Conservation (phyloP, 2,329 filamentous ascomycete genomes). For the Alternaria alternata region DNA sequence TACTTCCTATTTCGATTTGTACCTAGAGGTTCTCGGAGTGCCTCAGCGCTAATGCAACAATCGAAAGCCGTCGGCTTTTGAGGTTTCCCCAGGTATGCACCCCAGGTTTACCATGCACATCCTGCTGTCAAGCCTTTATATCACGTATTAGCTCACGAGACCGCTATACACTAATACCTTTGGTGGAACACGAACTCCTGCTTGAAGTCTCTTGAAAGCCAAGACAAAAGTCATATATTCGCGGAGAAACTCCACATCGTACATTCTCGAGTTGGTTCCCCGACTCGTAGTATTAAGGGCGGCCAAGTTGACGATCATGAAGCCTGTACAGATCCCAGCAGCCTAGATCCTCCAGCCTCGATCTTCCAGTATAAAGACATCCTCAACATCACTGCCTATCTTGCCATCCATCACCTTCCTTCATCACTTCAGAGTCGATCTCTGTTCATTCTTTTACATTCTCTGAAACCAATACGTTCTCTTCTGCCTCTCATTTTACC, state of each 20-base stretch:
- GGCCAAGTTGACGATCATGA: slow-evolving; percentile 17
- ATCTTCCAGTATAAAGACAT: slow-evolving; percentile 20
- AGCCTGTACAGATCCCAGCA: slow-evolving; percentile 12
- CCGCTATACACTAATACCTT: slow-evolving; percentile 16
- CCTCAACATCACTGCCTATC: neutral
- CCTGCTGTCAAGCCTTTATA: slow-evolving; percentile 5
- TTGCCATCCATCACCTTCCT: slow-evolving; percentile 7
- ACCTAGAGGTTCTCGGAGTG: slow-evolving; percentile 1
- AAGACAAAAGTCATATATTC: slow-evolving; percentile 14
- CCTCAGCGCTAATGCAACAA: slow-evolving; percentile 12
- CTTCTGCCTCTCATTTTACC: slow-evolving; percentile 7
- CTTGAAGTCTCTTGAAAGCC: neutral
- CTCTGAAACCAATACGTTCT: neutral
- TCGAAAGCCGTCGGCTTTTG: slow-evolving; percentile 12
- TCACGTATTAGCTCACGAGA: slow-evolving; percentile 12
- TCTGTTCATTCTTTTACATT: slow-evolving; percentile 26
- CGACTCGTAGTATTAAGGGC: slow-evolving; percentile 29
- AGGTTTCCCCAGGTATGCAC: slow-evolving; percentile 12
- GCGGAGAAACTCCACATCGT: neutral
- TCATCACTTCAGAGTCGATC: slow-evolving; percentile 24
- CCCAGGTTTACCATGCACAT: slow-evolving; percentile 10
- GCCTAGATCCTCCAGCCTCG: neutral
- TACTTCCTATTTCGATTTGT: slow-evolving; percentile 12
- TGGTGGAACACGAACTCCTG: slow-evolving; percentile 32
- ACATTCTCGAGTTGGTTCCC: slow-evolving; percentile 7